Conservation (phyloP, 1,139 yeast species). For the Taphrina populina region DNA sequence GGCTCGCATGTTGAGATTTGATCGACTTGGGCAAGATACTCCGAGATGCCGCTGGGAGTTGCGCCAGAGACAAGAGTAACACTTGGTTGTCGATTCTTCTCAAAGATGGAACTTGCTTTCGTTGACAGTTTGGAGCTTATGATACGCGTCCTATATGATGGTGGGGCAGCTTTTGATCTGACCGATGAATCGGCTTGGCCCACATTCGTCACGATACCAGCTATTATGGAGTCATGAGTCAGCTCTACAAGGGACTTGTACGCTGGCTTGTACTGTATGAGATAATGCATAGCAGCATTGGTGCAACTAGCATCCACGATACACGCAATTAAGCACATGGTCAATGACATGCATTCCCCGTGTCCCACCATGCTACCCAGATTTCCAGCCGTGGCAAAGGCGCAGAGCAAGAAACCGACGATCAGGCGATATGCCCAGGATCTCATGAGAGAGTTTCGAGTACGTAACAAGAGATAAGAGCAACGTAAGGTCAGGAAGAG, state of each 20-base stretch:
- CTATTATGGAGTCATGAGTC: neutral
- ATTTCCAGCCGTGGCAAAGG: neutral
- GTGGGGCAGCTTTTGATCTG: neutral
- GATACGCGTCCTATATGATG: neutral
- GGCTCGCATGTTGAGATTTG: neutral
- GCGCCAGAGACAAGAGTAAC: slow-evolving; percentile 6
- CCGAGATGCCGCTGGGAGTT: neutral
- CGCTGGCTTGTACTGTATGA: neutral
- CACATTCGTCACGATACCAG: neutral
- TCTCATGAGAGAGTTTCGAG: slow-evolving; percentile 5
- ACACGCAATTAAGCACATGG: neutral
- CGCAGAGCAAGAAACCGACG: neutral
- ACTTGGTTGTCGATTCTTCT: neutral
- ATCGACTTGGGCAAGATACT: neutral
- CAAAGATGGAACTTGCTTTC: neutral
- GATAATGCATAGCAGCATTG: neutral
- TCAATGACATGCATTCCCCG: neutral
- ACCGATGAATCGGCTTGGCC: neutral
- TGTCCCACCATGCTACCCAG: neutral
- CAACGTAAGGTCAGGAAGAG: slow-evolving; percentile 1
- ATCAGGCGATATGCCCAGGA: slow-evolving; percentile 5
- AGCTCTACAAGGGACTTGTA: slow-evolving; percentile 1
- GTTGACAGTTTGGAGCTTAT: neutral
- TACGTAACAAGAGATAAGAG: neutral
- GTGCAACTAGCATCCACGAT: neutral